Conservation (phyloP, 495 filamentous ascomycete genomes). For the Aspergillus affinis region DNA sequence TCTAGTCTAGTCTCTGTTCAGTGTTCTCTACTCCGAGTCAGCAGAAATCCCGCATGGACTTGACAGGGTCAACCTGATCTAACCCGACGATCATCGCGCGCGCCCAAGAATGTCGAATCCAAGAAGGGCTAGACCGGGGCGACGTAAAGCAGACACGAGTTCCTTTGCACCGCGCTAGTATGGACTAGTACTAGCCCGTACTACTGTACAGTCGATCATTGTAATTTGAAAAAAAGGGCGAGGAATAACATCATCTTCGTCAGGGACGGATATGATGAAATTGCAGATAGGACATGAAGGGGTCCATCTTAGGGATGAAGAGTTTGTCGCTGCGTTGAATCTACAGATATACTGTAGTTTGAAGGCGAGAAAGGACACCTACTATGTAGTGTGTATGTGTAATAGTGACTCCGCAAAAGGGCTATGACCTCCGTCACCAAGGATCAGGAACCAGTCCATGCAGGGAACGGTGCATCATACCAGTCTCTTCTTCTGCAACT, state of each 20-base stretch:
- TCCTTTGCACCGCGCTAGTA: slow-evolving; percentile 13
- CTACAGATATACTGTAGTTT: too few species aligned
- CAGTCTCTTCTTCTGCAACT: slow-evolving; percentile 21
- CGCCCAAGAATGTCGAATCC: slow-evolving; percentile 12
- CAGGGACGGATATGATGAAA: too few species aligned
- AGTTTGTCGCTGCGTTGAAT: too few species aligned
- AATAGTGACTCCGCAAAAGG: slow-evolving; percentile 3
- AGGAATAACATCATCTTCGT: too few species aligned
- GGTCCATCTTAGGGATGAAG: too few species aligned
- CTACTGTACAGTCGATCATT: slow-evolving; percentile 22
- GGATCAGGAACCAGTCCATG: slow-evolving; percentile 11
- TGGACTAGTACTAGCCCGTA: slow-evolving; percentile 14
- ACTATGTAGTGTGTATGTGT: not conserved
- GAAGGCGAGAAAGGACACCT: not conserved
- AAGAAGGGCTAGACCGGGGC: slow-evolving; percentile 18
- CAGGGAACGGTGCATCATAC: slow-evolving; percentile 14
- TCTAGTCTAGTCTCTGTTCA: too few species aligned
- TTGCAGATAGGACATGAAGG: too few species aligned
- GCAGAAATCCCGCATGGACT: slow-evolving; percentile 15
- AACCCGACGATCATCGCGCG: slow-evolving; percentile 19
- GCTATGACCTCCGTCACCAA: slow-evolving; percentile 7
- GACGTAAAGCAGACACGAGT: slow-evolving; percentile 19
- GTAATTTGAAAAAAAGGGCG: too few species aligned
- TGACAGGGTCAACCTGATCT: slow-evolving; percentile 16
- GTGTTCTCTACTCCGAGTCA: slow-evolving; percentile 6